Evolutionary conservation across 495 filamentous ascomycete species (phyloP).

Genomic region (Penicillium steckii): DNA sequence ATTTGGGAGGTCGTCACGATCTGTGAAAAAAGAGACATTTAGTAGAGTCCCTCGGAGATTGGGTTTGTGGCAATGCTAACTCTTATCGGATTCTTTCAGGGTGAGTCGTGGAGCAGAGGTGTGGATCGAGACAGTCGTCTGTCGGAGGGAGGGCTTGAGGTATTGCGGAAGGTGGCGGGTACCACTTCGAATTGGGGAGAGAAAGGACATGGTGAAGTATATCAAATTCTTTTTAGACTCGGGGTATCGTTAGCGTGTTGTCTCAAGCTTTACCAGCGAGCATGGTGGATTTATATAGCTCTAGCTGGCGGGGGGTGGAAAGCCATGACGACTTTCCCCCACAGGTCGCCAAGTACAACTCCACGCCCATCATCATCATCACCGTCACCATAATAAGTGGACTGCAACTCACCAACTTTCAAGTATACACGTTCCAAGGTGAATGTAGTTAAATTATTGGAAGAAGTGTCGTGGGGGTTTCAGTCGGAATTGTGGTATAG

Average conservation of each 20-base stretch:
- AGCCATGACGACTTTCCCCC: not conserved
- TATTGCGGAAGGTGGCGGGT: slow-evolving; percentile 21
- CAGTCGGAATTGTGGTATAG: too few relatives aligned
- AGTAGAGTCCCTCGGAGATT: not conserved
- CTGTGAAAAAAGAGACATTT: slow-evolving; percentile 17
- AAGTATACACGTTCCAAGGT: too few relatives aligned
- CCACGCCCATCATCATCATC: not conserved
- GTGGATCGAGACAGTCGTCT: slow-evolving; percentile 28
- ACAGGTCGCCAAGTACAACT: not conserved
- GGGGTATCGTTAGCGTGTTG: too few relatives aligned
- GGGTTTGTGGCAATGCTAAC: slow-evolving; percentile 15
- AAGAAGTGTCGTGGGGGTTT: too few relatives aligned
- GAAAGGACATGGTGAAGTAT: slow-evolving; percentile 29
- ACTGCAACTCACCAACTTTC: too few relatives aligned
- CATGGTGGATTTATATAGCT: too few relatives aligned
- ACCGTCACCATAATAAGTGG: too few relatives aligned
- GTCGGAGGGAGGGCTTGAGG: slow-evolving; percentile 8
- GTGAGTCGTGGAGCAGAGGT: slow-evolving; percentile 23
- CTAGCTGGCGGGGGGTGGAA: too few relatives aligned
- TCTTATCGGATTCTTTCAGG: slow-evolving; percentile 37
- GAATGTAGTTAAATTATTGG: too few relatives aligned
- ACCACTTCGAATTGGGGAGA: slow-evolving; percentile 26
- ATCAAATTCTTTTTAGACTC: not conserved
- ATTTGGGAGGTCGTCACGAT: slow-evolving; percentile 37
- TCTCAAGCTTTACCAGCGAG: too few relatives aligned